These are phyloP conservation scores for Xylaria sp. DNA, from an alignment of 2,329 filamentous ascomycete genomes.

Conservation along the genomic window DNA sequence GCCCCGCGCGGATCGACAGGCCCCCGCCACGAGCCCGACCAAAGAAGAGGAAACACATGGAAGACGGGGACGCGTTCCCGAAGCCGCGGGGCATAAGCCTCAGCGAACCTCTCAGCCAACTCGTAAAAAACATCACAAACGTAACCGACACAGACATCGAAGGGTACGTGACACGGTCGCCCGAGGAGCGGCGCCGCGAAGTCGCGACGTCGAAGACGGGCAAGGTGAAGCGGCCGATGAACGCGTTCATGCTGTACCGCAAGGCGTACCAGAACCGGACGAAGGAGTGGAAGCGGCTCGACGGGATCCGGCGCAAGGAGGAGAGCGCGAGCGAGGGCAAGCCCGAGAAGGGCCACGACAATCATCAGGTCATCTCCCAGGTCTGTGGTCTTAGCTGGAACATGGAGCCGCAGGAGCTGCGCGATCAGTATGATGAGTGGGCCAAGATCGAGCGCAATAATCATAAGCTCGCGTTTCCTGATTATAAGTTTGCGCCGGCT, in stretches of 20 bases:
- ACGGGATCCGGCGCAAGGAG: slow-evolving; percentile 17
- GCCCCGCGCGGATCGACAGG: slow-evolving; percentile 32
- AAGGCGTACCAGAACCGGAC: slow-evolving; percentile 85
- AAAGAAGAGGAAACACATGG: slow-evolving; percentile 35
- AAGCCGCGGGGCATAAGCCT: slow-evolving; percentile 45
- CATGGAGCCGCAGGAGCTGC: slow-evolving; percentile 67
- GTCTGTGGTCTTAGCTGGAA: slow-evolving; percentile 86
- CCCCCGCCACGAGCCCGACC: slow-evolving; percentile 35
- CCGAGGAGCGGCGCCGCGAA: slow-evolving; percentile 61
- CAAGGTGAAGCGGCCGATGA: slow-evolving; percentile 88
- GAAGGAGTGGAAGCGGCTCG: slow-evolving; percentile 69
- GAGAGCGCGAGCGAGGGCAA: slow-evolving; percentile 14
- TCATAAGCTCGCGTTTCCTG: slow-evolving; percentile 78
- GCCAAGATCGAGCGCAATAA: slow-evolving; percentile 78
- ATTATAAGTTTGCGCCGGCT: slow-evolving; percentile 89
- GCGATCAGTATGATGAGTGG: slow-evolving; percentile 70
- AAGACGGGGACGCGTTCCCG: slow-evolving; percentile 35
- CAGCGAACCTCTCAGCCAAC: slow-evolving; percentile 61
- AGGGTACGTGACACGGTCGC: slow-evolving; percentile 67
- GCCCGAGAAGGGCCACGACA: slow-evolving; percentile 48
- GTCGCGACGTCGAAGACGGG: slow-evolving; percentile 62
- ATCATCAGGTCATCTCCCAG: slow-evolving; percentile 87
- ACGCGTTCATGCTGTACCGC: slow-evolving; percentile 96
- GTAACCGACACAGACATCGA: slow-evolving; percentile 73
- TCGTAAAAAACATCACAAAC: slow-evolving; percentile 57